Evolutionary conservation across 352 stramenopile genomes (phyloP).

Genomic region (Stephanocyclus meneghinianus): DNA sequence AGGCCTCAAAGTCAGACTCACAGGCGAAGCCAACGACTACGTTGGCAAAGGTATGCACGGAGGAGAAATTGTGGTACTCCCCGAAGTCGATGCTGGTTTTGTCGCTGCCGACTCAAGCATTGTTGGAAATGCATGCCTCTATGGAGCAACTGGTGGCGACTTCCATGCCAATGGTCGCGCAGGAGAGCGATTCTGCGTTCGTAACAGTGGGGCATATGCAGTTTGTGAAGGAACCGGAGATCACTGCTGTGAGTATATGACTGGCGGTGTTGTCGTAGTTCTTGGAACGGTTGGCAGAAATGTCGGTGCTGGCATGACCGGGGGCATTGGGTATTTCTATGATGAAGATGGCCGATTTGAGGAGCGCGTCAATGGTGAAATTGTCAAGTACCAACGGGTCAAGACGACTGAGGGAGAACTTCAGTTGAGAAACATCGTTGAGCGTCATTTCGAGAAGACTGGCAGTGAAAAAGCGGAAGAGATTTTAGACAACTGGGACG

Average conservation of each 20-base stretch:
- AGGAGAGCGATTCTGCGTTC: constrained; percentile 92
- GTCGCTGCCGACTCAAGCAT: constrained; percentile 89
- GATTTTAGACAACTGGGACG: constrained; percentile 89
- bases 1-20: constrained; percentile 80
- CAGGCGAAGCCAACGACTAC: constrained; percentile 95
- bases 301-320: constrained; percentile 93
- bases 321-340: constrained; percentile 91
- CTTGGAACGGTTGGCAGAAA: constrained; percentile 90
- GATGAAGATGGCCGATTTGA: constrained; percentile 87
- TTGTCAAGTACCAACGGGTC: constrained; percentile 87
- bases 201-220: constrained; percentile 90
- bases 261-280: constrained; percentile 90
- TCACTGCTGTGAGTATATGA: constrained; percentile 96
- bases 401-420: constrained; percentile 83
- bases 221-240: constrained; percentile 93
- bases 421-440: constrained; percentile 87
- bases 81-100: constrained; percentile 81
- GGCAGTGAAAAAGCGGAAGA: constrained; percentile 86
- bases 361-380: constrained; percentile 88
- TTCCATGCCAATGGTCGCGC: constrained; percentile 91
- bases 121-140: constrained; percentile 94
- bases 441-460: constrained; percentile 89
- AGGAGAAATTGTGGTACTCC: constrained; percentile 88
- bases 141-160: constrained; percentile 91
- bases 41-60: constrained; percentile 94